These are phyloP conservation scores for Botrytis fabae DNA, from an alignment of 2,329 filamentous ascomycete species.

Conservation along the genomic window DNA sequence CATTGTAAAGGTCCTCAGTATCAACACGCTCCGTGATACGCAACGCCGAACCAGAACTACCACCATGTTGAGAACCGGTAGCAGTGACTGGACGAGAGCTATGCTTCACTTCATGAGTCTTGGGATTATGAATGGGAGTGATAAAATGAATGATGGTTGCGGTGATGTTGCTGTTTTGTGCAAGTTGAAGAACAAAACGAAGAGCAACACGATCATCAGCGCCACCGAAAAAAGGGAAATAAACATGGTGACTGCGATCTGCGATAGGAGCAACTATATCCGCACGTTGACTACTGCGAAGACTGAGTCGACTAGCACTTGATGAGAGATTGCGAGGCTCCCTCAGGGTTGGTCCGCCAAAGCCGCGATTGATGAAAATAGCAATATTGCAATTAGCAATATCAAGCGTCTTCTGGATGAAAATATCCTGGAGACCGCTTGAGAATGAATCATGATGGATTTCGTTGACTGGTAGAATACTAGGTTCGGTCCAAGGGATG, in stretches of 20 bases:
- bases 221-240: conserved; percentile 84
- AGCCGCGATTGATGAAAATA: conserved; percentile 75
- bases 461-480: conserved; percentile 64
- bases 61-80: conserved; percentile 7
- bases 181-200: conserved; percentile 79
- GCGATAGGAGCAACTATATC: conserved; percentile 57
- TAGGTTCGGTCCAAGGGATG: conserved; percentile 85
- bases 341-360: conserved; percentile 52
- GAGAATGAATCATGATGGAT: conserved; percentile 58
- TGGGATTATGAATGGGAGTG: conserved; percentile 31
- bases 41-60: conserved; percentile 25
- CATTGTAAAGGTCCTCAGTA: conserved; percentile 32
- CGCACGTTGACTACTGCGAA: conserved; percentile 57
- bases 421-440: conserved; percentile 66
- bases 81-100: conserved; percentile 12
- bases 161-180: conserved; percentile 74
- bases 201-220: conserved; percentile 79
- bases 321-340: conserved; percentile 45
- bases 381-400: conserved; percentile 67
- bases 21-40: conserved; percentile 31
- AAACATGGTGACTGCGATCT: conserved; percentile 77
- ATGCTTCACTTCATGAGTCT: conserved; percentile 25
- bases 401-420: conserved; percentile 68
- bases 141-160: conserved; percentile 70
- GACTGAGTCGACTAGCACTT: conserved; percentile 56